phyloP scores from a whole-genome alignment of 345 rosid genomes.

The Lepidium didymum region DNA sequence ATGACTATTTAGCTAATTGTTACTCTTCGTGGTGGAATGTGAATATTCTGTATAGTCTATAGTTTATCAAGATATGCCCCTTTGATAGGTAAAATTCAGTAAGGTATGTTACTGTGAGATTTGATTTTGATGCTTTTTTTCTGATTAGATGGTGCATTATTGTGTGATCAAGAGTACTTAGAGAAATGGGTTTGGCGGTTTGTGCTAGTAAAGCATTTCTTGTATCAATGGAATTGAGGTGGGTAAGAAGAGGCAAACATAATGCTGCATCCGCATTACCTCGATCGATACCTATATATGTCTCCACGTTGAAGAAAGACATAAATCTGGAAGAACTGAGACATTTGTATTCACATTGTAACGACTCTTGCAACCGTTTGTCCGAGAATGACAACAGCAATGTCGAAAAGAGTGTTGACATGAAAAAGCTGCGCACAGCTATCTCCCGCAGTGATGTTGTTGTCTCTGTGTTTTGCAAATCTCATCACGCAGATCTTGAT shows the following conservation, averaged over 20 bases:
- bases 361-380: slow-evolving; percentile 58
- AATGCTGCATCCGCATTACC: slow-evolving; percentile 17
- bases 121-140: neutral
- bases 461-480: slow-evolving; percentile 69
- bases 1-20: neutral
- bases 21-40: neutral
- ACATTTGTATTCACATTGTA: slow-evolving; percentile 46
- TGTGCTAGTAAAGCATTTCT: slow-evolving; percentile 11
- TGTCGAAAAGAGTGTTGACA: slow-evolving; percentile 28
- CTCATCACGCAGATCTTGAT: slow-evolving; percentile 13
- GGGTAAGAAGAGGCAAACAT: slow-evolving; percentile 32
- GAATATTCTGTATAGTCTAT: neutral
- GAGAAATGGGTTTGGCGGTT: slow-evolving; percentile 14
- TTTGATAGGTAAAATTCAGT: neutral
- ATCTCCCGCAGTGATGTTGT: slow-evolving; percentile 52
- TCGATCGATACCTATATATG: slow-evolving; percentile 40
- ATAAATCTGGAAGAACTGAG: slow-evolving; percentile 40
- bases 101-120: neutral
- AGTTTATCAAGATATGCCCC: neutral
- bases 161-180: slow-evolving; percentile 6
- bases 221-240: slow-evolving; percentile 45
- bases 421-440: slow-evolving; percentile 59
- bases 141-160: slow-evolving; percentile 1
- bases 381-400: slow-evolving; percentile 31
- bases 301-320: slow-evolving; percentile 56